Percentiles rank a stretch among this genome's conserved stretches.
Conservation (phyloP, 129 eudicot species). For the Smallanthus sonchifolius region DNA sequence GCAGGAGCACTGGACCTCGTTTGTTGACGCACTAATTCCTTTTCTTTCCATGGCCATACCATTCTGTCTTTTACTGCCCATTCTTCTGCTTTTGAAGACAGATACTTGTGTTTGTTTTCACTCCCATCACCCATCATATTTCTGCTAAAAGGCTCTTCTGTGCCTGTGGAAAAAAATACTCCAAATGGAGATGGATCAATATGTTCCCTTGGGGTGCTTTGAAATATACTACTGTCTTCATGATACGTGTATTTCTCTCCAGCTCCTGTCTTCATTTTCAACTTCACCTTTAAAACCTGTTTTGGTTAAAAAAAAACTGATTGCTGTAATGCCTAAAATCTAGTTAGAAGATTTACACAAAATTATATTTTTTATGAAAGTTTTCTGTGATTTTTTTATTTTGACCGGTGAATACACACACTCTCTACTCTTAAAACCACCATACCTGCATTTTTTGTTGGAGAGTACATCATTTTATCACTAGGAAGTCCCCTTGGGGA, state of each 20-base stretch:
- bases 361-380: too few relatives aligned
- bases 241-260: slow-evolving; percentile 61
- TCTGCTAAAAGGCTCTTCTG: slow-evolving; percentile 35
- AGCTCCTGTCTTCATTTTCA: slow-evolving; percentile 44
- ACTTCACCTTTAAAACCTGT: slow-evolving; percentile 69
- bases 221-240: slow-evolving; percentile 41
- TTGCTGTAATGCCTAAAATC: background rate
- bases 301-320: slow-evolving; percentile 6
- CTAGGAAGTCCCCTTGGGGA: too few relatives aligned
- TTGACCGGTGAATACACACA: too few relatives aligned
- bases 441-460: too few relatives aligned
- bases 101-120: slow-evolving; percentile 48
- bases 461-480: too few relatives aligned
- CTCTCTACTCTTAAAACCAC: too few relatives aligned
- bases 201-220: slow-evolving; percentile 69
- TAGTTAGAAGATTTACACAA: background rate
- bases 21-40: slow-evolving; percentile 8
- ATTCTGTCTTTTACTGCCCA: slow-evolving; percentile 46
- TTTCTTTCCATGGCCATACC: slow-evolving; percentile 42
- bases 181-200: slow-evolving; percentile 38
- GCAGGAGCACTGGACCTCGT: slow-evolving; percentile 14
- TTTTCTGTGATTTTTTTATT: too few relatives aligned
- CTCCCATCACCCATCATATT: slow-evolving; percentile 49
- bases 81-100: slow-evolving; percentile 66
- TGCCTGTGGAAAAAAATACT: slow-evolving; percentile 29